Evolutionary conservation across 148 eudicot genomes (phyloP).

Genomic region (Selenicereus undatus): DNA sequence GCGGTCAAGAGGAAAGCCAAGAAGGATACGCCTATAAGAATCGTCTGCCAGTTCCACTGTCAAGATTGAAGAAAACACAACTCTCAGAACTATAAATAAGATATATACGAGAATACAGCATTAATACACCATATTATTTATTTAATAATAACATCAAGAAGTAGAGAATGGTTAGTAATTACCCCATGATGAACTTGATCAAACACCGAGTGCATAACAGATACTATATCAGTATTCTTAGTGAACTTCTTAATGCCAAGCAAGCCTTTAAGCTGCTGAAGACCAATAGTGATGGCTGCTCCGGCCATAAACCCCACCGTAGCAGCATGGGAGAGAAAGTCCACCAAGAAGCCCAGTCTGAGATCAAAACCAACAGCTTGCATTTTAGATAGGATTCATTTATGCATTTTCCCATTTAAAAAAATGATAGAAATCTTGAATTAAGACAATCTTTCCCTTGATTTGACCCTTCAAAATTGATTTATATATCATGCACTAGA

Average conservation of each 20-base stretch:
- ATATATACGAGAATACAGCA: not conserved
- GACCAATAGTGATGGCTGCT: conserved; percentile 78
- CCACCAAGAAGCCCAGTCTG: conserved; percentile 83
- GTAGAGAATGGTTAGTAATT: not conserved
- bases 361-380: conserved; percentile 5
- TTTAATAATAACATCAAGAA: not conserved
- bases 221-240: conserved; percentile 62
- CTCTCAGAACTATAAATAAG: not conserved
- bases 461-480: too few relatives aligned
- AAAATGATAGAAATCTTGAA: too few relatives aligned
- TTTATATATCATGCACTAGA: too few relatives aligned
- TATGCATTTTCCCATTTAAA: not conserved
- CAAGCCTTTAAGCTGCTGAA: conserved; percentile 88
- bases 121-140: too few relatives aligned
- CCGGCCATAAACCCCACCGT: conserved; percentile 97
- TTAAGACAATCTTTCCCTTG: too few relatives aligned
- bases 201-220: conserved; percentile 66
- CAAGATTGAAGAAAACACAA: not conserved
- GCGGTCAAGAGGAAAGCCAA: conserved; percentile 64
- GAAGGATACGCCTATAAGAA: conserved; percentile 61
- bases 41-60: conserved; percentile 94
- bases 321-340: conserved; percentile 87
- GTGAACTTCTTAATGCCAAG: conserved; percentile 72
- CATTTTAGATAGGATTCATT: not conserved
- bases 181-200: conserved; percentile 58